Conservation (phyloP, 768 basidiomycete genomes). For the Tylopilus intermedius region DNA sequence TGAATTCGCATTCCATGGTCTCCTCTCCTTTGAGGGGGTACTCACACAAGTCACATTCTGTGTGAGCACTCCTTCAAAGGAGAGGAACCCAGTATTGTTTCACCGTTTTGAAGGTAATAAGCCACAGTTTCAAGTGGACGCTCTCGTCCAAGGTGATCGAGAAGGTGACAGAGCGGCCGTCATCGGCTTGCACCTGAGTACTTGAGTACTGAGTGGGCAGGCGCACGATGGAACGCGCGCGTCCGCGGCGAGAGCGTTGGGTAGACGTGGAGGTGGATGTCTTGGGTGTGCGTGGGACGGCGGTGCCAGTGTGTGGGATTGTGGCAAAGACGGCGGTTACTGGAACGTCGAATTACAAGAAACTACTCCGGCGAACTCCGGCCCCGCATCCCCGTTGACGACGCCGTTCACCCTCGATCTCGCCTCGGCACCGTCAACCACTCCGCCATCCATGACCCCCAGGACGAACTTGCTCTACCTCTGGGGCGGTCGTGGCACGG, state of each 20-base stretch:
- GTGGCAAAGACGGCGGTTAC: conserved; percentile 48
- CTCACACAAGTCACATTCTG: too few species aligned
- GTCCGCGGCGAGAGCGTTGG: background rate
- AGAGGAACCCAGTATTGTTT: too few species aligned
- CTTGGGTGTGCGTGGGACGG: conserved; percentile 7
- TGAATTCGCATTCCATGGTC: too few species aligned
- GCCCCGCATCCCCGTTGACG: conserved; percentile 39
- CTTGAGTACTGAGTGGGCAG: background rate
- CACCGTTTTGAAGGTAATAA: too few species aligned
- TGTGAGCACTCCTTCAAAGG: too few species aligned
- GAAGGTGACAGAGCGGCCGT: conserved; percentile 20
- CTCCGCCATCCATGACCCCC: conserved; percentile 16
- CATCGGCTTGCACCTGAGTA: conserved; percentile 5
- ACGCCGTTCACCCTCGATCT: conserved; percentile 28
- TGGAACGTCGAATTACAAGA: conserved; percentile 36
- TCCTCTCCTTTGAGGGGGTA: too few species aligned
- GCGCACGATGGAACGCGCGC: conserved; percentile 4
- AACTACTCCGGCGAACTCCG: conserved; percentile 40
- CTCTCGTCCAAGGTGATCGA: conserved; percentile 28
- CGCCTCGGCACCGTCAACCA: conserved; percentile 12
- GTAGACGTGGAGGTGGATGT: background rate
- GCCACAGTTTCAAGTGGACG: conserved; percentile 7
- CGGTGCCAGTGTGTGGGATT: background rate
- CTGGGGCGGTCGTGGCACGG: conserved; percentile 45
- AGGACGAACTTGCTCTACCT: conserved; percentile 29